phyloP scores from a whole-genome alignment of 257 asterid genomes.

The Echium plantagineum region DNA sequence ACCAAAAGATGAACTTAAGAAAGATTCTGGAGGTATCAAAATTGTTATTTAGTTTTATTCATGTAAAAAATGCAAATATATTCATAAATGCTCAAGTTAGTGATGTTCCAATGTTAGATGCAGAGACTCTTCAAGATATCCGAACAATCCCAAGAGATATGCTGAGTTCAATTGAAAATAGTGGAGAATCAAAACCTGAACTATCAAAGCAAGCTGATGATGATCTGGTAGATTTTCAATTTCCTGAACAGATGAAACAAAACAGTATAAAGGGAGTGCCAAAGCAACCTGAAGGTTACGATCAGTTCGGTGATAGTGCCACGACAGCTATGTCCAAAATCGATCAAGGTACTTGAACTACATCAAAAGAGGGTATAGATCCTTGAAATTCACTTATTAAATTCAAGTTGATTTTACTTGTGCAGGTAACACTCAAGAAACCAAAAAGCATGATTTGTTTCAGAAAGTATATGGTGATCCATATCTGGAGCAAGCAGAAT shows the following conservation, averaged over 20 bases:
- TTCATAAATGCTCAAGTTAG: not conserved
- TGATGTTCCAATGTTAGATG: not conserved
- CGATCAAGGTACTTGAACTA: conserved; percentile 24
- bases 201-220: not conserved
- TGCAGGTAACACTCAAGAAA: conserved; percentile 18
- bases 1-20: no score
- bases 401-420: conserved; percentile 1
- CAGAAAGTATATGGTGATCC: conserved; percentile 8
- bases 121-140: conserved; percentile 4
- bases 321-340: conserved; percentile 9
- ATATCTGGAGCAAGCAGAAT: conserved; percentile 12
- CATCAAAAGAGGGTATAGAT: not conserved
- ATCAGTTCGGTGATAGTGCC: not conserved
- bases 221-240: not conserved
- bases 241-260: no score
- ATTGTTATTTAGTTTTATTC: no score
- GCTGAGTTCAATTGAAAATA: no score
- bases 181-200: not conserved
- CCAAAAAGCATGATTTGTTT: conserved; percentile 10
- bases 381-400: not conserved
- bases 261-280: no score
- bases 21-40: not conserved
- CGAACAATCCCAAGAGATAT: not conserved
- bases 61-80: no score
- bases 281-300: no score